phyloP scores from a whole-genome alignment of 163 green algal species.

The Scenedesmus sp. region DNA sequence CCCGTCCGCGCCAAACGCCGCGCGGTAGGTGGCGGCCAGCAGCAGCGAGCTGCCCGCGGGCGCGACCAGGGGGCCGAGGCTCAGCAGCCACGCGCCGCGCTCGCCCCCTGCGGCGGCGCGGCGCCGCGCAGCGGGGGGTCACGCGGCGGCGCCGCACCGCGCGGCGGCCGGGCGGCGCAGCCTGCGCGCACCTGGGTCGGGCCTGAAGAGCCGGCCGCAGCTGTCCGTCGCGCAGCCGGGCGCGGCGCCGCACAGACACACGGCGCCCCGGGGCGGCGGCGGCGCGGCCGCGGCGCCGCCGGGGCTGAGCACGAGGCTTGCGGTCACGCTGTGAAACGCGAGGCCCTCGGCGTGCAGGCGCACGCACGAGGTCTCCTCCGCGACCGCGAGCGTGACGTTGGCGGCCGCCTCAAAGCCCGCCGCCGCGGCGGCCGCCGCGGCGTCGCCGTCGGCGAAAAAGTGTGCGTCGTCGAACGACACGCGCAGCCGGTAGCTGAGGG shows the following conservation, averaged over 20 bases:
- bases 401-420: background rate
- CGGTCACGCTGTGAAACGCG: too few relatives aligned
- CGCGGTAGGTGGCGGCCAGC: conserved; percentile 38
- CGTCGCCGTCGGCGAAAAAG: background rate
- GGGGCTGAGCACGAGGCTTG: too few relatives aligned
- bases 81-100: conserved; percentile 21
- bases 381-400: conserved; percentile 13
- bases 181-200: background rate
- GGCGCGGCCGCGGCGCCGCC: background rate
- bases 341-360: conserved; percentile 23
- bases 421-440: background rate
- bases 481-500: background rate
- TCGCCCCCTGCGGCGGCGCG: too few relatives aligned
- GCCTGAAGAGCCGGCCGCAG: conserved; percentile 10
- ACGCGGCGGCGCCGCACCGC: too few relatives aligned
- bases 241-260: conserved; percentile 35
- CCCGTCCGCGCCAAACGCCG: background rate
- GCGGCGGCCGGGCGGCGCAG: background rate
- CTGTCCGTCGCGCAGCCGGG: background rate
- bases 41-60: conserved; percentile 43
- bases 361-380: conserved; percentile 10
- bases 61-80: conserved; percentile 12
- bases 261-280: background rate
- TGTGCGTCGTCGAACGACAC: background rate
- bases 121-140: too few relatives aligned